These are phyloP conservation scores for Exophiala sp. DNA, from an alignment of 2,329 filamentous ascomycete genomes.

Conservation along the genomic window DNA sequence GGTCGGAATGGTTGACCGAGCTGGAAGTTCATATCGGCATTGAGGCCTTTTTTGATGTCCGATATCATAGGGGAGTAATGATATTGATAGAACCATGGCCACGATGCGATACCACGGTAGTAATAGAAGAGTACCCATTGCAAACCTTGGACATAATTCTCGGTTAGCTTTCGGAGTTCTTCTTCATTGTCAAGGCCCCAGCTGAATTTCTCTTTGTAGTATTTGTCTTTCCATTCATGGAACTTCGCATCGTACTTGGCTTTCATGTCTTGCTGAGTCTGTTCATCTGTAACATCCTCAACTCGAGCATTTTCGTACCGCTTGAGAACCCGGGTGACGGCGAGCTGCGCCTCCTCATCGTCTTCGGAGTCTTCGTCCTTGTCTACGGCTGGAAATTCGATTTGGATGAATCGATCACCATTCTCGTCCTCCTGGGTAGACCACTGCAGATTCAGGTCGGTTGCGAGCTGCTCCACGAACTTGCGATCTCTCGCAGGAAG, in stretches of 20 bases:
- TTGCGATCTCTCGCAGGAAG: constrained; percentile 81
- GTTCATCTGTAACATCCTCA: constrained; percentile 69
- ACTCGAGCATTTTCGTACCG: constrained; percentile 87
- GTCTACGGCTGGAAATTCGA: constrained; percentile 49
- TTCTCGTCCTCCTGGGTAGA: constrained; percentile 58
- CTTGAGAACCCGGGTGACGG: constrained; percentile 77
- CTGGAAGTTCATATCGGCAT: constrained; percentile 82
- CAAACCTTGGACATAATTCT: constrained; percentile 95
- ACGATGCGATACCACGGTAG: constrained; percentile 92
- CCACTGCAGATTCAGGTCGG: constrained; percentile 60
- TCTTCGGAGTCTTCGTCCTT: constrained; percentile 64
- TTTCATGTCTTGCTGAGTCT: constrained; percentile 71
- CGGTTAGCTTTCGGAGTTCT: constrained; percentile 73
- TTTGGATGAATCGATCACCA: constrained; percentile 60
- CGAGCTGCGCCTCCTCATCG: constrained; percentile 77
- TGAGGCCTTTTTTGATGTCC: constrained; percentile 82
- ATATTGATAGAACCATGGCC: constrained; percentile 97
- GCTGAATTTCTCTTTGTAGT: constrained; percentile 85
- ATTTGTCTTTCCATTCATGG: constrained; percentile 84
- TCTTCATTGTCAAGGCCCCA: constrained; percentile 77
- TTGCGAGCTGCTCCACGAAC: constrained; percentile 83
- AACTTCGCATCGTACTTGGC: constrained; percentile 88
- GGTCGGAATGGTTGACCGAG: constrained; percentile 92
- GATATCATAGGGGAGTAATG: constrained; percentile 98
- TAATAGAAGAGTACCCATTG: constrained; percentile 99